Conservation (phyloP, 345 rosid species). For the Barbarea vulgaris region DNA sequence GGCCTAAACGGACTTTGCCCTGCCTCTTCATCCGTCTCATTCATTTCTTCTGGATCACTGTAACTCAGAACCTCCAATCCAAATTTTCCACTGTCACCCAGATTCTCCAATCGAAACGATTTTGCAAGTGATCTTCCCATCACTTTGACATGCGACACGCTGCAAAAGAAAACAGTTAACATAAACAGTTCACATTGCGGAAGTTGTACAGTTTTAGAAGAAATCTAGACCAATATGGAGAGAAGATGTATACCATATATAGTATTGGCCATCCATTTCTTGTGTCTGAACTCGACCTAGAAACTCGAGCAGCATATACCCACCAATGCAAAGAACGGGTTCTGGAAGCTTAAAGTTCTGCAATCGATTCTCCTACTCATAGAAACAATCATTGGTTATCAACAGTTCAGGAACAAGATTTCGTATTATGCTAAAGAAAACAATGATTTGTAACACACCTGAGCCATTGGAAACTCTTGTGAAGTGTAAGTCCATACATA, state of each 20-base stretch:
- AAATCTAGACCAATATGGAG: not conserved
- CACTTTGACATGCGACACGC: conserved; percentile 70
- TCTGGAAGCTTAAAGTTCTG: conserved; percentile 89
- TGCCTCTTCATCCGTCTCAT: conserved; percentile 18
- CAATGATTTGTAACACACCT: conserved; percentile 49
- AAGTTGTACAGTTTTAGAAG: not conserved
- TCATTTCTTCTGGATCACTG: conserved; percentile 37
- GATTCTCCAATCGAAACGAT: conserved; percentile 48
- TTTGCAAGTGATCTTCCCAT: conserved; percentile 64
- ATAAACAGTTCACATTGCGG: conserved; percentile 1
- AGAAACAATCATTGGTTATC: conserved; percentile 4
- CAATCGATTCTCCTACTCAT: conserved; percentile 67
- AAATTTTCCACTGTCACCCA: conserved; percentile 56
- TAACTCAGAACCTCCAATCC: conserved; percentile 53
- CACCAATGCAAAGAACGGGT: conserved; percentile 84
- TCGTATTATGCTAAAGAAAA: conserved; percentile 6
- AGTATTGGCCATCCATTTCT: conserved; percentile 75
- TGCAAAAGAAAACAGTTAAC: conserved; percentile 48
- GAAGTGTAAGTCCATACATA: conserved; percentile 85
- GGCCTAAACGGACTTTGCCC: conserved; percentile 30
- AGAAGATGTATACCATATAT: conserved; percentile 65
- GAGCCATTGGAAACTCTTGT: conserved; percentile 85
- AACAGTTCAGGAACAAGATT: not conserved
- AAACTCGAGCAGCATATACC: conserved; percentile 76
- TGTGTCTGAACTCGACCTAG: conserved; percentile 88